Evolutionary conservation across 306 rosid species (phyloP).

Genomic region (Trifolium dubium): DNA sequence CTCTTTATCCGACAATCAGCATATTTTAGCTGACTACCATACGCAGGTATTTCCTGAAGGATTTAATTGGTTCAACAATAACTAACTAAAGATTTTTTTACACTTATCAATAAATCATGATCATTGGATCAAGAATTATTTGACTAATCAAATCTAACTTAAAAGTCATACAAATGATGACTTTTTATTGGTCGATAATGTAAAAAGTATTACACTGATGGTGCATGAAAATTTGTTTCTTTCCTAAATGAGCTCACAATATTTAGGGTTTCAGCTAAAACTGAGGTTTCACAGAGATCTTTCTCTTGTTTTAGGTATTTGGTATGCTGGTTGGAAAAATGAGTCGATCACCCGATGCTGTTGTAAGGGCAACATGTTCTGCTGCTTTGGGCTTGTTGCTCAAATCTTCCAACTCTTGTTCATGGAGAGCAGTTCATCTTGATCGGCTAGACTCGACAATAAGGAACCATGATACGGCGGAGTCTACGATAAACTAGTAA

Average conservation of each 20-base stretch:
- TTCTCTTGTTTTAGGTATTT: conserved; percentile 65
- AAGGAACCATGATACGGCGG: conserved; percentile 48
- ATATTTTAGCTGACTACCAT: conserved; percentile 70
- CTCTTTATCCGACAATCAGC: conserved; percentile 72
- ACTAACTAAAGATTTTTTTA: background rate
- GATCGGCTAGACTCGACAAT: conserved; percentile 58
- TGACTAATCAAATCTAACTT: background rate
- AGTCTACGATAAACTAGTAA: conserved; percentile 37
- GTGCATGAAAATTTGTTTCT: background rate
- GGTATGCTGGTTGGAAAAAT: conserved; percentile 75
- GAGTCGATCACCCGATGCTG: conserved; percentile 78
- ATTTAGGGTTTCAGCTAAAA: background rate
- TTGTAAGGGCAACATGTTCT: conserved; percentile 89
- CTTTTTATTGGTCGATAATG: no score
- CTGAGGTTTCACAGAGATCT: background rate
- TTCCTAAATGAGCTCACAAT: no score
- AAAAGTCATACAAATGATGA: background rate
- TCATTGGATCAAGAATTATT: background rate
- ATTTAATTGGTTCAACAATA: background rate
- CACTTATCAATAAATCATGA: background rate
- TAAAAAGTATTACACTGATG: background rate
- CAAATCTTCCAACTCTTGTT: conserved; percentile 68
- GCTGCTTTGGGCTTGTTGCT: conserved; percentile 83
- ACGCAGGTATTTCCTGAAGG: conserved; percentile 59
- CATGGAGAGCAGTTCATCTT: conserved; percentile 59